phyloP scores from a whole-genome alignment of 1,284 basidiomycete species.

The Neonothopanus nambi region DNA sequence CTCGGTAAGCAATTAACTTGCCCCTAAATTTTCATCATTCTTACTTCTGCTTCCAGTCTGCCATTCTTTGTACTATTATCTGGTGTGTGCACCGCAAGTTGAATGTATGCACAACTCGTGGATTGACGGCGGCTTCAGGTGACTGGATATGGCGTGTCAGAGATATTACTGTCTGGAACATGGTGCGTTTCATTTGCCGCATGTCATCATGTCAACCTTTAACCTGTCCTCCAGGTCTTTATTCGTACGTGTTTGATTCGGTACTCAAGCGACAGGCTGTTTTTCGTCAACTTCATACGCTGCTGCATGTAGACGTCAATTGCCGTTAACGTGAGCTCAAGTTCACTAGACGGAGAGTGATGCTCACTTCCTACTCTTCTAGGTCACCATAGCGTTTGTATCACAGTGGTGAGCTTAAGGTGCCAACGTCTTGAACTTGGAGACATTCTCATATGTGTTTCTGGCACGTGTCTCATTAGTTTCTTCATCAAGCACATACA shows the following conservation, averaged over 20 bases:
- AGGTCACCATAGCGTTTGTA: constrained; percentile 32
- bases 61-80: not conserved
- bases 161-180: too few species aligned
- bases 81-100: not conserved
- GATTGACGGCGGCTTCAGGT: too few species aligned
- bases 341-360: not conserved
- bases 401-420: constrained; percentile 34
- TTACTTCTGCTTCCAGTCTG: constrained; percentile 1
- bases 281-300: too few species aligned
- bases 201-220: too few species aligned
- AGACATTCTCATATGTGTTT: not conserved
- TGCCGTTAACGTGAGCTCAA: not conserved
- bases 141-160: too few species aligned
- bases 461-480: constrained; percentile 23
- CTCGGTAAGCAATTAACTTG: constrained; percentile 33
- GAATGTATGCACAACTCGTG: too few species aligned
- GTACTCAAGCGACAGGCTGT: too few species aligned
- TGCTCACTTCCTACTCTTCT: too few species aligned
- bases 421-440: not conserved
- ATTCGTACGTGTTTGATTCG: too few species aligned
- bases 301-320: not conserved
- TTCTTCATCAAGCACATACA: constrained; percentile 42
- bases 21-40: not conserved
- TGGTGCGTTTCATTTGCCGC: too few species aligned
- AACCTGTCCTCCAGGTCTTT: too few species aligned